Percentiles rank a stretch among this genome's conserved stretches.
Evolutionary conservation across 1,284 basidiomycete genomes (phyloP).

Genomic region (Papiliotrema terrestris): DNA sequence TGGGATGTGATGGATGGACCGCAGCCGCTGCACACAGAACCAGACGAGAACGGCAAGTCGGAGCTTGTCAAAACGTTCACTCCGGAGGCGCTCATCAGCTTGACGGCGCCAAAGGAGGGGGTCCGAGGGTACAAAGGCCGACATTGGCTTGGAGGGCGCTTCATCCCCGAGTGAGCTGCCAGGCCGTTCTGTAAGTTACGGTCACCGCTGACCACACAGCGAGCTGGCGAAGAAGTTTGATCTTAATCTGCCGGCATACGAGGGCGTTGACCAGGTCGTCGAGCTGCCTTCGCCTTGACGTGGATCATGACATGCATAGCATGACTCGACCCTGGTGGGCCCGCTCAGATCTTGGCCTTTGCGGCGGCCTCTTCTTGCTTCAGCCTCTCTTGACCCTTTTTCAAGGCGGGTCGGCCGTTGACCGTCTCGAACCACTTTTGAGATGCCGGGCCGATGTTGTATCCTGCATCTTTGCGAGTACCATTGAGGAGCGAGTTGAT

Average conservation of each 20-base stretch:
- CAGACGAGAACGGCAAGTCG: slow-evolving; percentile 62
- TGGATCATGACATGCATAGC: too few species aligned
- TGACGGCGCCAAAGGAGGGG: slow-evolving; percentile 93
- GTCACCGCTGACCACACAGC: slow-evolving; percentile 47
- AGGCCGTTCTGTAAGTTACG: too few species aligned
- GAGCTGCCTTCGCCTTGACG: slow-evolving; percentile 51
- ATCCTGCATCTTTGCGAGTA: slow-evolving; percentile 17
- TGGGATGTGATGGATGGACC: slow-evolving; percentile 68
- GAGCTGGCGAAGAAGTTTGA: slow-evolving; percentile 65
- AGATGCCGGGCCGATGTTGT: slow-evolving; percentile 22
- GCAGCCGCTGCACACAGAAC: slow-evolving; percentile 32
- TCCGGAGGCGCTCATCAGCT: slow-evolving; percentile 77
- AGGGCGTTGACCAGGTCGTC: slow-evolving; percentile 73
- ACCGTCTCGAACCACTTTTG: slow-evolving; percentile 24
- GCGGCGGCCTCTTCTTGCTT: slow-evolving; percentile 26
- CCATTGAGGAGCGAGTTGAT: slow-evolving; percentile 26
- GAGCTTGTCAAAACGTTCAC: slow-evolving; percentile 53
- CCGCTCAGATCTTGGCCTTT: slow-evolving; percentile 8
- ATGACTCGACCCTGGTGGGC: too few species aligned
- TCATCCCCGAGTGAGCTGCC: slow-evolving; percentile 69
- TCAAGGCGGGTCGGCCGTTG: slow-evolving; percentile 17
- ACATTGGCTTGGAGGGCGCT: slow-evolving; percentile 91
- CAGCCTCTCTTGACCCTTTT: slow-evolving; percentile 25
- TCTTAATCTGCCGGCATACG: slow-evolving; percentile 73
- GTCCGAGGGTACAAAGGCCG: slow-evolving; percentile 68